A percentile compares a stretch with the other conserved stretches of the same genome.
phyloP scores from a whole-genome alignment of 176 grass and related monocot species.

The Elymus sibiricus region DNA sequence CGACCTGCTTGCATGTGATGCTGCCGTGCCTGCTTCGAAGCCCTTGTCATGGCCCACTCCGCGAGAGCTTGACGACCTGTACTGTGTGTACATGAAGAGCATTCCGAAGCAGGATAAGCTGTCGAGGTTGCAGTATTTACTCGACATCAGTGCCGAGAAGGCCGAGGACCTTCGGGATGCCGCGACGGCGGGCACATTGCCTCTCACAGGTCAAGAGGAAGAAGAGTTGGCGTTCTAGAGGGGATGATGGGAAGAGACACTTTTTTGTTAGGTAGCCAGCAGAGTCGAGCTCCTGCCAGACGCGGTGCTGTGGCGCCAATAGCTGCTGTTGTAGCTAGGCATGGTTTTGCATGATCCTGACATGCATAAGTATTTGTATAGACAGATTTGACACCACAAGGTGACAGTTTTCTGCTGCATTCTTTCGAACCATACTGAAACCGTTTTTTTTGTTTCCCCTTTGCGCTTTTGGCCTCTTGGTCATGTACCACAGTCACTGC shows the following conservation, averaged over 20 bases:
- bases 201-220: constrained; percentile 47
- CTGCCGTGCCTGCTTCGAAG: constrained; percentile 49
- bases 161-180: constrained; percentile 58
- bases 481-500: constrained; percentile 17
- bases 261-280: constrained; percentile 65
- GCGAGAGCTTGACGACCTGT: constrained; percentile 74
- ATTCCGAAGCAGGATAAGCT: constrained; percentile 83
- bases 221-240: constrained; percentile 79
- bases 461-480: not conserved
- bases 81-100: constrained; percentile 76
- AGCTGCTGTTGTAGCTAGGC: constrained; percentile 37
- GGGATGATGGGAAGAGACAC: not conserved
- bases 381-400: constrained; percentile 28
- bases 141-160: constrained; percentile 62
- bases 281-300: constrained; percentile 40
- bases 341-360: constrained; percentile 35
- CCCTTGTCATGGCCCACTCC: constrained; percentile 67
- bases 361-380: constrained; percentile 46
- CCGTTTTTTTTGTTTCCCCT: not conserved
- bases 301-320: constrained; percentile 27
- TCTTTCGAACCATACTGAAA: constrained; percentile 24
- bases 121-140: constrained; percentile 68
- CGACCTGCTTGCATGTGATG: constrained; percentile 86
- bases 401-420: constrained; percentile 20
- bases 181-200: constrained; percentile 51